Percentiles rank a stretch among this genome's conserved stretches.
Conservation (phyloP, 2,329 filamentous ascomycete genomes). For the Phoma herbarum region DNA sequence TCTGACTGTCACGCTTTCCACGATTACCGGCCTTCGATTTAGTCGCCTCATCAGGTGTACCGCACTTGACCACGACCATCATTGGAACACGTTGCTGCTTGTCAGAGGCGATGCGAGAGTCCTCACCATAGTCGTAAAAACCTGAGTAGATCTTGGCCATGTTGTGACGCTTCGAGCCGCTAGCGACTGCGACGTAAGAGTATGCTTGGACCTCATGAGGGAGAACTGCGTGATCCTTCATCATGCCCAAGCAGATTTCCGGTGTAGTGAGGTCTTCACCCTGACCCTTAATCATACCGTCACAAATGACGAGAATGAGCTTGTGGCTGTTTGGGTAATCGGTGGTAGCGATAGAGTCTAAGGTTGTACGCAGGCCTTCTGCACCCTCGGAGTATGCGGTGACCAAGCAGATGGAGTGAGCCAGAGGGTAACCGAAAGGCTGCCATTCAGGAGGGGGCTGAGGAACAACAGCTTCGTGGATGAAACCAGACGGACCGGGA, state of each 20-base stretch:
- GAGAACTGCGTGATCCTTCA: conserved; percentile 85
- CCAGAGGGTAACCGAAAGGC: conserved; percentile 93
- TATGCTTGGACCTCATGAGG: conserved; percentile 86
- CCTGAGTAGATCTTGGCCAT: conserved; percentile 99
- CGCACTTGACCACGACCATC: conserved; percentile 96
- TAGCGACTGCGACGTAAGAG: conserved; percentile 96
- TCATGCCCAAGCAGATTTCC: conserved; percentile 89
- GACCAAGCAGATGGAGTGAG: conserved; percentile 91
- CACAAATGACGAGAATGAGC: conserved; percentile 92
- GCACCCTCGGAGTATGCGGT: conserved; percentile 97
- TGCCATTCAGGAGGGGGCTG: conserved; percentile 97
- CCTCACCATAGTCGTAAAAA: conserved; percentile 93
- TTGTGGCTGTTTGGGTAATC: conserved; percentile 99
- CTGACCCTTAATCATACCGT: conserved; percentile 96
- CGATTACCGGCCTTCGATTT: conserved; percentile 93
- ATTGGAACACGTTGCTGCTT: conserved; percentile 98
- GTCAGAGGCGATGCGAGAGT: conserved; percentile 79
- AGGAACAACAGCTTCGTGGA: conserved; percentile 93
- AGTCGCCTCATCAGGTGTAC: conserved; percentile 83
- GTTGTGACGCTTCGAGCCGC: conserved; percentile 96
- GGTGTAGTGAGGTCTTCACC: conserved; percentile 88
- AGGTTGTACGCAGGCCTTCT: conserved; percentile 88
- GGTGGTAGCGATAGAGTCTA: conserved; percentile 96
- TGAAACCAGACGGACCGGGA: conserved; percentile 88
- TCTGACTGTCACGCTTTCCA: conserved; percentile 98